phyloP scores from a whole-genome alignment of 345 rosid genomes.

The Melaleuca quinquenervia region DNA sequence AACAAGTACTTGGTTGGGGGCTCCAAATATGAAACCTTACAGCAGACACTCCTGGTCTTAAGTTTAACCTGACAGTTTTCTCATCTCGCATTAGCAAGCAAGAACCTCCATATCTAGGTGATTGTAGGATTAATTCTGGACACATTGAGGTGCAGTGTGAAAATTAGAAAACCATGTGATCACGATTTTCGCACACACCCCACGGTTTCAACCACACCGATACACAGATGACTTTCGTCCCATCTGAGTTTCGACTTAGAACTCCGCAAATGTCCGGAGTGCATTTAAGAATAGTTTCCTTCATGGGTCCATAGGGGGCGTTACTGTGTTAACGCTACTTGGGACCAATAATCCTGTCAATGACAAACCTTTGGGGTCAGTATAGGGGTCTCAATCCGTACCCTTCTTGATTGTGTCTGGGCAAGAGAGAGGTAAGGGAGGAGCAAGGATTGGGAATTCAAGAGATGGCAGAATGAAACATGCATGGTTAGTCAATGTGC shows the following conservation, averaged over 20 bases:
- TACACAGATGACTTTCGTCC: not conserved
- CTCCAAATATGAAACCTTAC: no score
- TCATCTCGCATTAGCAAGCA: not conserved
- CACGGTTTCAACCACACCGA: not conserved
- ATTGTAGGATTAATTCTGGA: not conserved
- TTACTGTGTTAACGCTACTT: no score
- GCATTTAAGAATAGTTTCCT: not conserved
- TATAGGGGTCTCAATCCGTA: no score
- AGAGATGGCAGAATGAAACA: no score
- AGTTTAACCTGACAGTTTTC: not conserved
- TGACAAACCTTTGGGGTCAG: no score
- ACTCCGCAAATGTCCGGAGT: not conserved
- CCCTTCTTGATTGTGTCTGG: no score
- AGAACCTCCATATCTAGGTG: not conserved
- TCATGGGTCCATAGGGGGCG: no score
- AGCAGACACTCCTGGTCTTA: not conserved
- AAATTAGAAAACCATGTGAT: not conserved
- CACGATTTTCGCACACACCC: not conserved
- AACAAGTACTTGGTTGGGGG: no score
- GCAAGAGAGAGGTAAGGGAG: no score
- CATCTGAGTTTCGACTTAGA: not conserved
- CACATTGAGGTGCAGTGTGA: not conserved
- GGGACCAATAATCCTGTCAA: no score
- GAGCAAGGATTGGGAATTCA: no score
- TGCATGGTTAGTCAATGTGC: no score